Evolutionary conservation across 306 rosid species (phyloP).

Genomic region (Quercus engelmannii): DNA sequence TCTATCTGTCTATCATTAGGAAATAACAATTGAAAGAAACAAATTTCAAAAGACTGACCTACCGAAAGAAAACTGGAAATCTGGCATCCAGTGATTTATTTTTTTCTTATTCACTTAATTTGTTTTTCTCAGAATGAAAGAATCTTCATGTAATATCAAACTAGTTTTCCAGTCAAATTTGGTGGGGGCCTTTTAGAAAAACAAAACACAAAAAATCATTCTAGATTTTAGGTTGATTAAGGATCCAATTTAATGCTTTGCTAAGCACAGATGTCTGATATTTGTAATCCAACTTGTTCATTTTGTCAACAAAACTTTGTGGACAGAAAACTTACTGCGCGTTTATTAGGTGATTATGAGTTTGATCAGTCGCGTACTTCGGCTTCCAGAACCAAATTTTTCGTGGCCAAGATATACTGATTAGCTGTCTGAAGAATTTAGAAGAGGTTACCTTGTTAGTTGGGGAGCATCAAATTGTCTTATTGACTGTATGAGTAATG

Average conservation of each 20-base stretch:
- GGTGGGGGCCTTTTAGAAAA: constrained; percentile 25
- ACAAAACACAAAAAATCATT: constrained; percentile 18
- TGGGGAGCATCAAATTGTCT: not conserved
- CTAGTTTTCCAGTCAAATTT: constrained; percentile 29
- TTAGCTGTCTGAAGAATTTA: constrained; percentile 9
- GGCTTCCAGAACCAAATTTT: not conserved
- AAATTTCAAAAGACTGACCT: not conserved
- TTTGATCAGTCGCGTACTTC: not conserved
- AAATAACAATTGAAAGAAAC: constrained; percentile 20
- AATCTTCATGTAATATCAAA: constrained; percentile 15
- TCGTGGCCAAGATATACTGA: not conserved
- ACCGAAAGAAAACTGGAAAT: not conserved
- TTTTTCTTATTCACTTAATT: constrained; percentile 9
- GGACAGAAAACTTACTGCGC: constrained; percentile 11
- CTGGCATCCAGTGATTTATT: constrained; percentile 7
- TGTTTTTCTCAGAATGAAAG: constrained; percentile 18
- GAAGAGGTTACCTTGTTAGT: not conserved
- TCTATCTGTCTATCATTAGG: not conserved
- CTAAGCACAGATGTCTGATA: not conserved
- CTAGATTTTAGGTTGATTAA: constrained; percentile 11
- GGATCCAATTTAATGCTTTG: constrained; percentile 29
- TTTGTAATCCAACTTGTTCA: constrained; percentile 31
- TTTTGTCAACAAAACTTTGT: constrained; percentile 17
- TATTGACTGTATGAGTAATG: not conserved
- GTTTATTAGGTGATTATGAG: not conserved